Evolutionary conservation across 371 early-diverging fungal genomes (phyloP), one percentile per base, ranked within the genome.

Genomic region (Coemansia linderi): DNA sequence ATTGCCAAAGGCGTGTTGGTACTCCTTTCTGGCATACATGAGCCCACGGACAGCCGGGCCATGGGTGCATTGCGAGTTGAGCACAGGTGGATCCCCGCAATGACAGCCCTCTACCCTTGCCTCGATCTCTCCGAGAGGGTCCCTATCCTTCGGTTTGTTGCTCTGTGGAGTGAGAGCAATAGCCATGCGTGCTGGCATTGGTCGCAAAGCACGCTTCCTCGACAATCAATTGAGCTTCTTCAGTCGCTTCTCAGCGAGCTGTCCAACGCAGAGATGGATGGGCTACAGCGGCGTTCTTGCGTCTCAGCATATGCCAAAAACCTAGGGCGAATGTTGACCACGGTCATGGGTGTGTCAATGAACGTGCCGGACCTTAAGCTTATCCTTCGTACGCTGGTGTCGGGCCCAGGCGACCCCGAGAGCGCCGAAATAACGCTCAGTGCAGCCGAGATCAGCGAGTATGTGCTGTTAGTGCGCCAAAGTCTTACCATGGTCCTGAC

Each of bases 301-400:
- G 54, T 54, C n/a, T 10, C 50, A 3, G 31, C 56, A 13, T 74
- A 66, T 33, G 19, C 59, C 6, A 65, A 40, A 19, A 44, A 44
- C 29, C 52, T 74, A 1, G 63, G 46, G n/a, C 38, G 54, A 9
- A 48, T 74, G 66, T 66, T 74, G 13, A 59, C 39, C 3, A 37
- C 66, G n/a, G 63, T 62, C 10, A 65, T 71, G 74, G 12, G 66
- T 19, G 58, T 40, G 19, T 61, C 62, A 27, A 62, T 66, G 50
- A 48, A 59, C 29, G 74, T 61, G 15, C 33, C 71, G 0, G 74
- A 73, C 37, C 43, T 73, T 24, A 73, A 65, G 59, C 74, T 73
- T 4, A n/a, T 62, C 13, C 15, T 66, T 24, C 74, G 66, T 19
- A 69, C 74, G 24, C 50, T 69, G 24, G 71, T 46, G 7, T 65